These are phyloP conservation scores for Pseudogymnoascus sp. DNA, from an alignment of 2,329 filamentous ascomycete genomes.

Conservation along the genomic window DNA sequence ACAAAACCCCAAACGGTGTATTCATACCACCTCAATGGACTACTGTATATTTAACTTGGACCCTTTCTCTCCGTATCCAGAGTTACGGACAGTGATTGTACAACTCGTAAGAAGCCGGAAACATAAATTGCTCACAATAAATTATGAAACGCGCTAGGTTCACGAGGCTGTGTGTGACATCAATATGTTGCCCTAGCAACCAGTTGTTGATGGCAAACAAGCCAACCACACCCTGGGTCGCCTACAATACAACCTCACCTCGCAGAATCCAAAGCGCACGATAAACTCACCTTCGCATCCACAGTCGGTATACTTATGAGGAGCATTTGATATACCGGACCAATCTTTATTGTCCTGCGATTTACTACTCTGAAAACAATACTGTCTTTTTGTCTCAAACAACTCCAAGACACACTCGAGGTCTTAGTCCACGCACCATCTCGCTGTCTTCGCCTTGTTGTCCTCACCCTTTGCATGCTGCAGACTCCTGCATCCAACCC, in stretches of 20 bases:
- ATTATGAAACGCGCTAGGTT: not conserved
- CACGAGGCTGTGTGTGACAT: conserved; percentile 1
- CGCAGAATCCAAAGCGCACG: conserved; percentile 1
- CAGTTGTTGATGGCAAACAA: conserved; percentile 6
- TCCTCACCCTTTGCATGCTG: conserved; percentile 3
- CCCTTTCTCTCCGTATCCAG: conserved; percentile 1
- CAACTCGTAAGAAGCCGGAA: not conserved
- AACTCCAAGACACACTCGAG: conserved; percentile 5
- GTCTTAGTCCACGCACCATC: conserved; percentile 1
- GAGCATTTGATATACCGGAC: not conserved
- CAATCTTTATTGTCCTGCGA: not conserved
- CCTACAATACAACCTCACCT: conserved; percentile 9
- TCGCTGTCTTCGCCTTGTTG: conserved; percentile 5
- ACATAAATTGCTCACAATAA: conserved; percentile 7
- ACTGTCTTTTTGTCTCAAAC: conserved; percentile 4
- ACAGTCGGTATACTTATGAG: not conserved
- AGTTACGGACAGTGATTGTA: not conserved
- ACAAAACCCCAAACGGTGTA: not conserved
- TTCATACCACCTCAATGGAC: not conserved
- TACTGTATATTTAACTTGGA: not conserved
- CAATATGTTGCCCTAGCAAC: not conserved
- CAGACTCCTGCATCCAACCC: conserved; percentile 2
- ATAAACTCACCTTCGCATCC: conserved; percentile 3
- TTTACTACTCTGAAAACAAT: not conserved
- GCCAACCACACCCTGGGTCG: conserved; percentile 1